phyloP scores from a whole-genome alignment of 106 monocot genomes.

The Vanilla planifolia region DNA sequence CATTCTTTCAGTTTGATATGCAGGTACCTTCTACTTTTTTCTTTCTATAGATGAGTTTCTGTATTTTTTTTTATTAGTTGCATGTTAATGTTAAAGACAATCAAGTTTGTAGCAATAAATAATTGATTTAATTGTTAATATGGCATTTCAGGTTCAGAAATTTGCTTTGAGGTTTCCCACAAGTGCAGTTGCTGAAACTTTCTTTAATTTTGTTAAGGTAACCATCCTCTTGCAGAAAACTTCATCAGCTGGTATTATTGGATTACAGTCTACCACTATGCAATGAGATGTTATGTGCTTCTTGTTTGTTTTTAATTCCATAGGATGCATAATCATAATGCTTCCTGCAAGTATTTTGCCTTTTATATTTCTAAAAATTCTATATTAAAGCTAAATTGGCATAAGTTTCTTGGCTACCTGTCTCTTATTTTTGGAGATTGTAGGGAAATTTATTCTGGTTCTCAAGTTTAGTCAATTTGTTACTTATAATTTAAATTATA shows the following conservation, averaged over 20 bases:
- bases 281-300: background rate
- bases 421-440: background rate
- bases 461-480: background rate
- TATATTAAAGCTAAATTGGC: too few species aligned
- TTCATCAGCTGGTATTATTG: background rate
- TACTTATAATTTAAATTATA: too few species aligned
- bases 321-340: background rate
- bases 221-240: background rate
- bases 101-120: background rate
- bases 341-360: background rate
- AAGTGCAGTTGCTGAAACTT: constrained; percentile 30
- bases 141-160: constrained; percentile 54
- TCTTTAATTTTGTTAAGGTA: constrained; percentile 58
- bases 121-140: background rate
- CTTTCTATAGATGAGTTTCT: background rate
- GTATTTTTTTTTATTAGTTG: background rate
- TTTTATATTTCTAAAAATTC: background rate
- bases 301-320: background rate
- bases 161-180: constrained; percentile 54
- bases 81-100: background rate
- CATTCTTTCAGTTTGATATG: background rate
- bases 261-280: background rate
- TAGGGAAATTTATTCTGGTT: background rate
- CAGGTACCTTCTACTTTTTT: background rate
- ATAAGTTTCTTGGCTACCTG: too few species aligned